Conservation (phyloP, 2,329 filamentous ascomycete species). For the Incumbomyces lentus region DNA sequence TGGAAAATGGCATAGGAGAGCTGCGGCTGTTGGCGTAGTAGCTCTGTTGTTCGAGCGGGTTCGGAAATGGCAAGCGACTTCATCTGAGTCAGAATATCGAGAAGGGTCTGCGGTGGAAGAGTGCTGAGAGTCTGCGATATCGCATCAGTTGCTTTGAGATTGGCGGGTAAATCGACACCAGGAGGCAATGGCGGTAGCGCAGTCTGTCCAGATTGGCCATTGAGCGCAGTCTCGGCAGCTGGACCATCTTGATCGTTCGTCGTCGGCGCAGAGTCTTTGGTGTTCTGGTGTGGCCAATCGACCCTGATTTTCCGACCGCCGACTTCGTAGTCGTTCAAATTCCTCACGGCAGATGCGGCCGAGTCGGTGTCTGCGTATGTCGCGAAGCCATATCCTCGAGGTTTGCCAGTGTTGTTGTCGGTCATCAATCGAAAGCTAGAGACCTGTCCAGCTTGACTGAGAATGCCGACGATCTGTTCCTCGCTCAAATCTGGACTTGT, state of each 20-base stretch:
- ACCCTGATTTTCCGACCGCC: slow-evolving; percentile 91
- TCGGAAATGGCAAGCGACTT: slow-evolving; percentile 77
- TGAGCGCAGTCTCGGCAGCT: slow-evolving; percentile 23
- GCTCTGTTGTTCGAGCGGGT: slow-evolving; percentile 71
- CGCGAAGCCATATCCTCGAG: slow-evolving; percentile 93
- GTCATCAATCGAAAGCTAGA: slow-evolving; percentile 88
- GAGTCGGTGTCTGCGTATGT: slow-evolving; percentile 90
- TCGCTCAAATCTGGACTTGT: slow-evolving; percentile 69
- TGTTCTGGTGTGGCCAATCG: slow-evolving; percentile 90
- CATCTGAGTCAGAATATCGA: slow-evolving; percentile 91
- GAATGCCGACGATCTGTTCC: slow-evolving; percentile 90
- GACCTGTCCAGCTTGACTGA: slow-evolving; percentile 80
- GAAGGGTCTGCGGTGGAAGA: slow-evolving; percentile 74
- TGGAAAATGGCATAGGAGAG: slow-evolving; percentile 93
- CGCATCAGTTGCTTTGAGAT: slow-evolving; percentile 74
- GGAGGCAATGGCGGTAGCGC: slow-evolving; percentile 67
- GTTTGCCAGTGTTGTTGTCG: slow-evolving; percentile 85
- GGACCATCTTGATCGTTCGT: slow-evolving; percentile 37
- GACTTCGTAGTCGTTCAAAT: slow-evolving; percentile 89
- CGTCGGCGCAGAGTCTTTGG: slow-evolving; percentile 52
- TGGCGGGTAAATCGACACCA: slow-evolving; percentile 72
- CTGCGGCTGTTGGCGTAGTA: slow-evolving; percentile 81
- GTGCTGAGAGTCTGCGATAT: slow-evolving; percentile 86
- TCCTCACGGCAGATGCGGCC: slow-evolving; percentile 86
- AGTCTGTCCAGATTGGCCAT: slow-evolving; percentile 24